Conservation (phyloP, 2,329 filamentous ascomycete species). For the Fusarium setosum region DNA sequence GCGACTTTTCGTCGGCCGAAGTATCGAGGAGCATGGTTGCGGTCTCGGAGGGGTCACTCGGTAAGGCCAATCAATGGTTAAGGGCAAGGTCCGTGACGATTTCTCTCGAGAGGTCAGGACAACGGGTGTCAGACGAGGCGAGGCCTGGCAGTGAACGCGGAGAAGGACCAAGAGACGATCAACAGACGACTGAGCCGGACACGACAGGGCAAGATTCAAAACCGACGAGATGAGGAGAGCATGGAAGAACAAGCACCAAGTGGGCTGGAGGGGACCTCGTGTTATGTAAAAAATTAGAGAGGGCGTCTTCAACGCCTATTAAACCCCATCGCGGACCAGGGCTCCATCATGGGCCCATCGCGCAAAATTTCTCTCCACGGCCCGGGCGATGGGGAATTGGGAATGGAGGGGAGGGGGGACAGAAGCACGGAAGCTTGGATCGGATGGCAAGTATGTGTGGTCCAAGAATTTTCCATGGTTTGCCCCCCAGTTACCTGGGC, state of each 20-base stretch:
- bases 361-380: slow-evolving; percentile 37
- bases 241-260: slow-evolving; percentile 32
- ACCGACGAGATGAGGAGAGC: slow-evolving; percentile 5
- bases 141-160: not conserved
- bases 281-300: slow-evolving; percentile 44
- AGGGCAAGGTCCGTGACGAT: not conserved
- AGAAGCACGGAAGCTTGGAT: not conserved
- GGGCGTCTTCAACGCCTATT: slow-evolving; percentile 9
- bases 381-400: slow-evolving; percentile 18
- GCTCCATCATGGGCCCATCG: slow-evolving; percentile 42
- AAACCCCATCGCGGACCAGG: slow-evolving; percentile 17
- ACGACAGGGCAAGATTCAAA: not conserved
- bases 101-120: not conserved
- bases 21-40: slow-evolving; percentile 37
- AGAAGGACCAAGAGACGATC: not conserved
- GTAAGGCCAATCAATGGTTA: slow-evolving; percentile 1
- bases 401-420: not conserved
- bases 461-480: slow-evolving; percentile 15
- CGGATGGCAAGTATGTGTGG: slow-evolving; percentile 2
- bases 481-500: slow-evolving; percentile 27
- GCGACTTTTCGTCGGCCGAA: slow-evolving; percentile 44
- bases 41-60: not conserved
- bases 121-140: not conserved
- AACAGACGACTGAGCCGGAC: not conserved
- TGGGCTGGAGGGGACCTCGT: slow-evolving; percentile 35